Percentiles rank a stretch among this genome's conserved stretches.
Conservation (phyloP, 257 asterid species). For the Solanum clarkiae region DNA sequence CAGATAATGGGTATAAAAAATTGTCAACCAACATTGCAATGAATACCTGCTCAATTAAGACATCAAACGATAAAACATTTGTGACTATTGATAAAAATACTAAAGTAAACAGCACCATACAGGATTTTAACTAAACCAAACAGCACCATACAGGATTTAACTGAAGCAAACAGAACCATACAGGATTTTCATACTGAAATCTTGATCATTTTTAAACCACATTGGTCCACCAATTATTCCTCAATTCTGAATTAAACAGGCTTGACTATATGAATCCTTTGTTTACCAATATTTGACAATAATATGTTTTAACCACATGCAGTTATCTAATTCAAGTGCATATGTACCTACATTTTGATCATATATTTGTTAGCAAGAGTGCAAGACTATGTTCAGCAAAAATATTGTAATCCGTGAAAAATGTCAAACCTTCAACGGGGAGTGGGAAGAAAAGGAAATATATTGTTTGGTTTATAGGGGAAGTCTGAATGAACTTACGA, state of each 20-base stretch:
- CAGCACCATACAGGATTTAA: neutral
- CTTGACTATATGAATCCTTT: neutral
- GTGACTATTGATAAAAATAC: neutral
- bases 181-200: neutral
- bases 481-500: slow-evolving; percentile 41
- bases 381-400: neutral
- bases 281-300: neutral
- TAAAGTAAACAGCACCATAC: too few species aligned
- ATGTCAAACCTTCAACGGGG: neutral
- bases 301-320: neutral
- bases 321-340: neutral
- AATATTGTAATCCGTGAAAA: neutral
- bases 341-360: neutral
- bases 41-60: slow-evolving; percentile 56
- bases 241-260: neutral
- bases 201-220: neutral
- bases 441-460: neutral
- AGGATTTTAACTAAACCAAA: too few species aligned
- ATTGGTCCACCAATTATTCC: neutral
- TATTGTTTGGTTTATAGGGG: neutral
- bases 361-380: neutral
- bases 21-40: slow-evolving; percentile 94
- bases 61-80: neutral
- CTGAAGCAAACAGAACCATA: neutral
- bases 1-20: slow-evolving; percentile 80